Evolutionary conservation across 2,329 filamentous ascomycete species (phyloP), one percentile per base, ranked within the genome.

Genomic region (Xylariales sp.): DNA sequence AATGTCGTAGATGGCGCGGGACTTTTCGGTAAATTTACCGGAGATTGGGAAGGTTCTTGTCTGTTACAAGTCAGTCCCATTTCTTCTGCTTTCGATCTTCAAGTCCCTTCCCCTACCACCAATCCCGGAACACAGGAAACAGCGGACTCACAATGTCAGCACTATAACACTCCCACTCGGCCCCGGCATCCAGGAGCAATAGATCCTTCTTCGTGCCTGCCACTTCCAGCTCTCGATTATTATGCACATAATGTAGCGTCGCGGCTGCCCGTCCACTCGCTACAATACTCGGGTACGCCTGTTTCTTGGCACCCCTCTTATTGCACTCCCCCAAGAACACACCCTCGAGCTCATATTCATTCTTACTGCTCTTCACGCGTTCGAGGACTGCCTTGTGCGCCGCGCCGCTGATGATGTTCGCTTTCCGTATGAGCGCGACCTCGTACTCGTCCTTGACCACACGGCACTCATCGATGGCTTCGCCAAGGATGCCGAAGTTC

Each of bases 271-370:
- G 75, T 9, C 91, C 91, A 24, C 79, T 78, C 1, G 88, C 91
- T 14, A 93, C 81, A 55, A 97, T 96, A 46, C 84, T 83, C 51
- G 86, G 79, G 64, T 97, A 97, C 1, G 91, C 84, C 70, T 94
- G 88, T 53, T 93, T 81, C 58, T 82, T 84, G 39, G 85, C 84
- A 18, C 86, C 86, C 46, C 83, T 74, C 38, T 82, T 76, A 45
- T 93, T 78, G 60, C 87, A 94, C 21, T 75, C 73, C 58, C 87
- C 81, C 9, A 94, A 63, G 59, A 96, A 95, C 1, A 82, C 65
- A 1, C 82, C 90, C 60, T 95, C 84, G 22, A 96, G 78, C 60
- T 96, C 86, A 24, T 79, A 74, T 70, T 97, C 90, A 55, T 88
- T 91, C 50, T 70, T 71, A 18, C 84, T 86, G 19, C 70, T 67